Percentiles rank a stretch among this genome's conserved stretches.
These are phyloP conservation scores for Ascoidea rubescens DNA, from an alignment of 805 yeast genomes.

Conservation along the genomic window DNA sequence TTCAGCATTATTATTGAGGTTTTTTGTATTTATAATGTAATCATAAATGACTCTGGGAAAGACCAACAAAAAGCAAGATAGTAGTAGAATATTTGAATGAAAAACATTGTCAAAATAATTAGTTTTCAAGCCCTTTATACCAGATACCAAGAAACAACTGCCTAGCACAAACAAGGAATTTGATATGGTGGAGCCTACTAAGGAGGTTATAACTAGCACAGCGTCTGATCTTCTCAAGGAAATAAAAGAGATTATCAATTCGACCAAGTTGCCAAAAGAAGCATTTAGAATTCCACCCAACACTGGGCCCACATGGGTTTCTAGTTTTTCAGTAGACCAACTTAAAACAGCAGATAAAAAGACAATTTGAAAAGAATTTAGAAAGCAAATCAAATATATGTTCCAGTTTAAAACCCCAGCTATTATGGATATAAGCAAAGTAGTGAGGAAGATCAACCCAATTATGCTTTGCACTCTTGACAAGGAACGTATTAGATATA, in stretches of 20 bases:
- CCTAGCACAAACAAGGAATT: constrained; percentile 25
- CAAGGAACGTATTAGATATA: too few relatives aligned
- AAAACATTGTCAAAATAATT: constrained; percentile 7
- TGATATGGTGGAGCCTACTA: constrained; percentile 33
- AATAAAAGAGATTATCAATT: constrained; percentile 33
- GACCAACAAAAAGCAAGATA: constrained; percentile 9
- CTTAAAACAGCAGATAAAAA: neutral
- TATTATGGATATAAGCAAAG: too few relatives aligned
- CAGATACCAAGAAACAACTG: constrained; percentile 14
- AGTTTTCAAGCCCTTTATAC: constrained; percentile 9
- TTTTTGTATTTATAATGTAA: constrained; percentile 11
- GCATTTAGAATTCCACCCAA: constrained; percentile 35
- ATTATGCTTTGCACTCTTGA: too few relatives aligned
- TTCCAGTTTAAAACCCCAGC: too few relatives aligned
- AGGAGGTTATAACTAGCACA: constrained; percentile 32
- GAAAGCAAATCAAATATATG: too few relatives aligned
- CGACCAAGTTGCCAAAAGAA: constrained; percentile 37
- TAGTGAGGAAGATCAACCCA: too few relatives aligned
- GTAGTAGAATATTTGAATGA: neutral
- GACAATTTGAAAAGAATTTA: neutral
- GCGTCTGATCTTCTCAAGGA: constrained; percentile 34
- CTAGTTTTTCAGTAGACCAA: constrained; percentile 12
- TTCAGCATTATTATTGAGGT: constrained; percentile 3
- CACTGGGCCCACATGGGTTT: constrained; percentile 22
- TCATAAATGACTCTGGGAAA: constrained; percentile 9